These are phyloP conservation scores for Gliomastix tumulicola DNA, from an alignment of 2,329 filamentous ascomycete genomes.

Conservation along the genomic window DNA sequence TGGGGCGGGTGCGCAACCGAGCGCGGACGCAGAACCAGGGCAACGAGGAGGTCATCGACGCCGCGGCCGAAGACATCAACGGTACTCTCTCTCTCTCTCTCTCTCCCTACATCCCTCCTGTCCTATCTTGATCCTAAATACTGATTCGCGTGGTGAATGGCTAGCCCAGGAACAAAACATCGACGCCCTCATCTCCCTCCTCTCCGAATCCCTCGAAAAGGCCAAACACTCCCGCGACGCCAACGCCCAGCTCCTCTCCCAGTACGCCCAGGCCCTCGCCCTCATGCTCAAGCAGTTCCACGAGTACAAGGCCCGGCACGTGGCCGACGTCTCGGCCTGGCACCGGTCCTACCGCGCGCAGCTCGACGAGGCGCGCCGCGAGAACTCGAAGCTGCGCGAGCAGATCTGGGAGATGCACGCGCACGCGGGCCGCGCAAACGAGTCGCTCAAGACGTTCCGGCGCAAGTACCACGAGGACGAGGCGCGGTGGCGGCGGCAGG, in stretches of 20 bases:
- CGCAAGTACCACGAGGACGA: constrained; percentile 49
- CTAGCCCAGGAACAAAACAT: constrained; percentile 52
- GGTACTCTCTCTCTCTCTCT: constrained; percentile 27
- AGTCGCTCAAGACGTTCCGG: constrained; percentile 49
- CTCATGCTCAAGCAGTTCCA: constrained; percentile 58
- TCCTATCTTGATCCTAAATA: background rate
- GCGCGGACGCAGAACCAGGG: constrained; percentile 43
- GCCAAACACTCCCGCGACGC: constrained; percentile 53
- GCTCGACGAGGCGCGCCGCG: constrained; percentile 57
- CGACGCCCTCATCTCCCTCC: constrained; percentile 52
- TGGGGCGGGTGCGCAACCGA: constrained; percentile 53
- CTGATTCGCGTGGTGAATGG: background rate
- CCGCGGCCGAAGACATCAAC: constrained; percentile 49
- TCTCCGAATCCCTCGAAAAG: constrained; percentile 56
- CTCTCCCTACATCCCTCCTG: background rate
- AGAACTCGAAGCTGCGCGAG: constrained; percentile 55
- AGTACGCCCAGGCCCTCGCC: constrained; percentile 50
- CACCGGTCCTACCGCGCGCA: constrained; percentile 60
- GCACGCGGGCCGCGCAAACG: constrained; percentile 51
- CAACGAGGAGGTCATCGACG: constrained; percentile 52
- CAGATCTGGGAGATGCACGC: constrained; percentile 63
- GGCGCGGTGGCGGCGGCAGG: constrained; percentile 42
- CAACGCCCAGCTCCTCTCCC: constrained; percentile 49
- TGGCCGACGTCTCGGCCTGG: constrained; percentile 55
- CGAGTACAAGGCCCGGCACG: constrained; percentile 57